These are phyloP conservation scores for Pseudopyricularia cyperi DNA, from an alignment of 2,329 filamentous ascomycete genomes.

Conservation along the genomic window DNA sequence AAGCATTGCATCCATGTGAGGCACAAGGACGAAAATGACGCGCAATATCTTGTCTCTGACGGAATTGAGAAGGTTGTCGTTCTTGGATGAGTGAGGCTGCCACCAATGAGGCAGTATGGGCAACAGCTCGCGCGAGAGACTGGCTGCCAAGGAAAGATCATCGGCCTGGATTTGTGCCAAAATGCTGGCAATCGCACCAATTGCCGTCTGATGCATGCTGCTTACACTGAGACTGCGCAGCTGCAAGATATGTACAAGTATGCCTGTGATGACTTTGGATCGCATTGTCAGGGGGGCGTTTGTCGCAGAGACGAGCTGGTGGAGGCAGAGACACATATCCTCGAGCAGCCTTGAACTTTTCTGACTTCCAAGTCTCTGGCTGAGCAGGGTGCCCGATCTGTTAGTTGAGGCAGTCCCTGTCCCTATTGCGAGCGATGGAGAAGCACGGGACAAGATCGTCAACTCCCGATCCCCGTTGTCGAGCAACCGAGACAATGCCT, in stretches of 20 bases:
- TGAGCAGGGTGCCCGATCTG: conserved; percentile 14
- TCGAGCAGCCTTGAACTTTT: conserved; percentile 15
- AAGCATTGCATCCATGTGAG: conserved; percentile 47
- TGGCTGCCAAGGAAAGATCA: conserved; percentile 47
- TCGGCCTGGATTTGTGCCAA: conserved; percentile 56
- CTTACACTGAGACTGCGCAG: conserved; percentile 44
- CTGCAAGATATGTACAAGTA: conserved; percentile 48
- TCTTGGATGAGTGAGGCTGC: conserved; percentile 52
- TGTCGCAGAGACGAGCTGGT: conserved; percentile 47
- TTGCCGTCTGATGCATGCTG: conserved; percentile 56
- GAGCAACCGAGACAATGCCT: conserved; percentile 42
- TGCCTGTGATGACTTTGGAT: conserved; percentile 40
- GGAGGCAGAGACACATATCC: conserved; percentile 52
- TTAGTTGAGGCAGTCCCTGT: conserved; percentile 16
- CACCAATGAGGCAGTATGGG: conserved; percentile 66
- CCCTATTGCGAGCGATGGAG: conserved; percentile 25
- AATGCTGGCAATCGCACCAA: conserved; percentile 62
- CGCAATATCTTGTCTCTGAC: conserved; percentile 69
- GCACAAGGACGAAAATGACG: conserved; percentile 51
- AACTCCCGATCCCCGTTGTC: conserved; percentile 24
- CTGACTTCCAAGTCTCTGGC: conserved; percentile 5
- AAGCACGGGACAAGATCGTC: conserved; percentile 22
- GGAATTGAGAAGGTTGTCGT: conserved; percentile 38
- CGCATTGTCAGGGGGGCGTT: conserved; percentile 53
- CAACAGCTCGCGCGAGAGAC: conserved; percentile 46